Conservation (phyloP, 371 early-diverging fungal genomes). For the Entomophthora muscae region DNA sequence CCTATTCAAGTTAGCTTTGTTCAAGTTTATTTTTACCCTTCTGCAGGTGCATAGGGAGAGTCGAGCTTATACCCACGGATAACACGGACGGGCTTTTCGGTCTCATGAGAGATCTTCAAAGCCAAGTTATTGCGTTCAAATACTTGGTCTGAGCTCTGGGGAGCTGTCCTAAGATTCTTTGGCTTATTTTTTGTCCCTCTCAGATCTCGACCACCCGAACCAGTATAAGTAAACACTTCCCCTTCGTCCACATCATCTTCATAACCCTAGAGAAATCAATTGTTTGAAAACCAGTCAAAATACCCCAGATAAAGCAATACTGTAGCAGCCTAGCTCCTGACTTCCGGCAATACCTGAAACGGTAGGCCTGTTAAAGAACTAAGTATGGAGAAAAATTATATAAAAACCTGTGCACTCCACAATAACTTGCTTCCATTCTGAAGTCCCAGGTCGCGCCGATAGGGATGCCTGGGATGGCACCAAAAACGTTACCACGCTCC, state of each 20-base stretch:
- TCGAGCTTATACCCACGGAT: conserved; percentile 11
- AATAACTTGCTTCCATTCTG: conserved; percentile 11
- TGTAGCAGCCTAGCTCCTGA: conserved; percentile 12
- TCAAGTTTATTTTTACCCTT: too few species aligned
- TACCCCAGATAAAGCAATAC: conserved; percentile 17
- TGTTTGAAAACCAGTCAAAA: not conserved
- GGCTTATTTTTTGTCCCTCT: conserved; percentile 15
- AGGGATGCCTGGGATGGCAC: conserved; percentile 13
- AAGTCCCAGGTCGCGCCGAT: conserved; percentile 12
- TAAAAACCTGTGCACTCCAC: conserved; percentile 8
- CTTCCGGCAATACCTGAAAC: conserved; percentile 17
- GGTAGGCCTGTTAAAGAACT: conserved; percentile 9
- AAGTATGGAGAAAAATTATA: not conserved
- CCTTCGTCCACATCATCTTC: conserved; percentile 20
- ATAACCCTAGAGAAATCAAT: conserved; percentile 14
- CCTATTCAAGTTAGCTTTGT: too few species aligned
- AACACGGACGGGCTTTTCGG: conserved; percentile 11
- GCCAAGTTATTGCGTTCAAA: conserved; percentile 10
- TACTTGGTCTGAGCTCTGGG: conserved; percentile 15
- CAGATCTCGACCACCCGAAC: conserved; percentile 17
- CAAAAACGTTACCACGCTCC: conserved; percentile 11
- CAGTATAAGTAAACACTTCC: conserved; percentile 14
- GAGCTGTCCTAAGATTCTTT: conserved; percentile 20
- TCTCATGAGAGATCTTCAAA: conserved; percentile 13
- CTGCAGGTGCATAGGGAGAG: conserved; percentile 9